phyloP scores from a whole-genome alignment of 148 eudicot genomes.

The Rhododendron kiyosumense region DNA sequence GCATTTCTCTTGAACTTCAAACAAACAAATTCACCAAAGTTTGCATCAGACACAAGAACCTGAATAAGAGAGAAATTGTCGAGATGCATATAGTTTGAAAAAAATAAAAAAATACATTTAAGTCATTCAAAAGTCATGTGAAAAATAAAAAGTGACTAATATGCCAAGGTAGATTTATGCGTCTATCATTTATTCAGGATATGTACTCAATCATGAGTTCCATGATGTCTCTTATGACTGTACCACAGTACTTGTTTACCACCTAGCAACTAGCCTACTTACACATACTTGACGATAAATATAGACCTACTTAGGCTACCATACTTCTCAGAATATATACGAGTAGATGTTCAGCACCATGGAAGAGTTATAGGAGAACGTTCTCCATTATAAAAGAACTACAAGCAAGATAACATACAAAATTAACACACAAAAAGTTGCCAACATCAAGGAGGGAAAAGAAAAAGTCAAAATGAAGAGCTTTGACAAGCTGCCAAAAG shows the following conservation, averaged over 20 bases:
- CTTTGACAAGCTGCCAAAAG: neutral
- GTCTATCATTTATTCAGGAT: neutral
- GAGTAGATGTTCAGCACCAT: neutral
- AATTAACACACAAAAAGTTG: neutral
- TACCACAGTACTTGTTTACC: neutral
- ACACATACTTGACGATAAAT: neutral
- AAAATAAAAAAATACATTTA: neutral
- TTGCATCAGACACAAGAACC: slow-evolving; percentile 45
- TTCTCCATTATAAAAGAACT: neutral
- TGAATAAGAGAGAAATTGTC: slow-evolving; percentile 16
- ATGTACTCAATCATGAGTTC: neutral
- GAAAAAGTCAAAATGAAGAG: neutral
- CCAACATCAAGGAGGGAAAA: neutral
- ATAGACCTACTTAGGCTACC: neutral
- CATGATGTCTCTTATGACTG: neutral
- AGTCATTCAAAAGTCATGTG: neutral
- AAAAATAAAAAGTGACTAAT: neutral
- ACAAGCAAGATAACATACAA: neutral
- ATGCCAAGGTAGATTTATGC: neutral
- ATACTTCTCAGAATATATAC: neutral
- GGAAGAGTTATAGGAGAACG: neutral
- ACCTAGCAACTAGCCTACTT: neutral
- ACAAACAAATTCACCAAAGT: slow-evolving; percentile 37
- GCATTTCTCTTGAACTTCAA: slow-evolving; percentile 26
- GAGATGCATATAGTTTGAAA: neutral